A percentile compares a stretch with the other conserved stretches of the same genome.
Evolutionary conservation across 768 basidiomycete genomes (phyloP).

Genomic region (Amanita exitialis): DNA sequence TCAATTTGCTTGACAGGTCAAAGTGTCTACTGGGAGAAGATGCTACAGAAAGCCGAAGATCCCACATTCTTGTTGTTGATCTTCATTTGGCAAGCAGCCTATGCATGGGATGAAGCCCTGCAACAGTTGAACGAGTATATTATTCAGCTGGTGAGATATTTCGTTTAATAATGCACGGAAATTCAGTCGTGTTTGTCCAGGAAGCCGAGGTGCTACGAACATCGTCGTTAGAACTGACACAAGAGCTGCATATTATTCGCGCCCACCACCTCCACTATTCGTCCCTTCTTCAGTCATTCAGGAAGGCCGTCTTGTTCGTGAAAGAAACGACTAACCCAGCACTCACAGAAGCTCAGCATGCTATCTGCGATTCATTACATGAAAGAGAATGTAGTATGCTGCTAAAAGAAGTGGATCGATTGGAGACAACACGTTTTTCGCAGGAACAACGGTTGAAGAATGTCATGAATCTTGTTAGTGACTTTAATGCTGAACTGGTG

Average conservation of each 20-base stretch:
- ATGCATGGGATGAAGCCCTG: constrained; percentile 52
- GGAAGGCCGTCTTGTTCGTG: constrained; percentile 42
- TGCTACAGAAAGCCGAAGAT: constrained; percentile 31
- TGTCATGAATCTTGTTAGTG: constrained; percentile 35
- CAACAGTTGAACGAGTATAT: constrained; percentile 44
- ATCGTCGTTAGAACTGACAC: constrained; percentile 34
- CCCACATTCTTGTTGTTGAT: constrained; percentile 47
- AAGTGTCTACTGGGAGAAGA: constrained; percentile 37
- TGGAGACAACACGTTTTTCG: constrained; percentile 30
- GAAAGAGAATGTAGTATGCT: constrained; percentile 36
- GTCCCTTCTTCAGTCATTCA: constrained; percentile 44
- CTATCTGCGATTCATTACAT: constrained; percentile 24
- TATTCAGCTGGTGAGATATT: constrained; percentile 30
- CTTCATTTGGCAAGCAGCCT: constrained; percentile 50
- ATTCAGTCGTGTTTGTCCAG: constrained; percentile 17
- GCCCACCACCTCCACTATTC: constrained; percentile 52
- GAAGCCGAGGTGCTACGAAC: constrained; percentile 38
- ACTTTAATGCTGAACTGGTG: neutral
- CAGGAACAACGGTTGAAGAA: constrained; percentile 37
- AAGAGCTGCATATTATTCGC: constrained; percentile 45
- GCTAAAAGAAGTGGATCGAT: constrained; percentile 36
- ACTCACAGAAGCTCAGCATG: constrained; percentile 23
- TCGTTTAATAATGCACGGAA: neutral
- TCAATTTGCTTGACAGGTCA: constrained; percentile 17
- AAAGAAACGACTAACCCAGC: constrained; percentile 40